Base-by-base conservation (phyloP, 169 alveolate species). In the Babesia ovis region DNA sequence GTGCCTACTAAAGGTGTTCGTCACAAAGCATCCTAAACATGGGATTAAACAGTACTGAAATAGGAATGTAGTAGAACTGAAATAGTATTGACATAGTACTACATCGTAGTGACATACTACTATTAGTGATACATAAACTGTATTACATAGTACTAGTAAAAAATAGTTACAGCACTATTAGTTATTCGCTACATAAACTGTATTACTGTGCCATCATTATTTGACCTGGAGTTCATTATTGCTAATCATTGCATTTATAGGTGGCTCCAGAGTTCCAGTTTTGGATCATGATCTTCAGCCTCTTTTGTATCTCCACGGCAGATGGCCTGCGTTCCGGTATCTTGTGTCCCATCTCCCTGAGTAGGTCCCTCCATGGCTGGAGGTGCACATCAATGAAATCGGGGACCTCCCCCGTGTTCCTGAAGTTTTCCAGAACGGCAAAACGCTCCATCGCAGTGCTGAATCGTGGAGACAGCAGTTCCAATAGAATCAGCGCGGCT, bases 391-490 rank as follows among this genome's bases (percentile, higher is more conserved):
- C 73, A 20, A 93, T 91, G 82, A 81, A 91, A 27, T 57, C 90
- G 23, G 97, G 97, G 18, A 90, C 97, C 51, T 74, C 67, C 55
- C 85, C 83, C 43, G 77, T 68, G 29, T 55, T 84, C 55, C 96
- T 69, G 81, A 92, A 92, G 42, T 80, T 89, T 66, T 92, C 95
- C 64, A 93, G 89, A 35, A 90, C 86, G 50, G 86, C 83, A 56
- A 89, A 84, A 35, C 96, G 72, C 77, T 93, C 97, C 96, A 93
- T 92, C 35, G 90, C 90, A 4, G 97, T 93, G 57, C 60, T 85
- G 82, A 93, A 93, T 54, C 95, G 77, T 14, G 97, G 97, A 39
- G 95, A 92, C 41, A 93, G 77, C 43, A 93, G 77, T 80, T 93
- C 97, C 66, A 93, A 66, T 43, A 93, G 81, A 42, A 93, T 91